Evolutionary conservation across 2,329 filamentous ascomycete genomes (phyloP).

Genomic region (Grosmannia clavigera): DNA sequence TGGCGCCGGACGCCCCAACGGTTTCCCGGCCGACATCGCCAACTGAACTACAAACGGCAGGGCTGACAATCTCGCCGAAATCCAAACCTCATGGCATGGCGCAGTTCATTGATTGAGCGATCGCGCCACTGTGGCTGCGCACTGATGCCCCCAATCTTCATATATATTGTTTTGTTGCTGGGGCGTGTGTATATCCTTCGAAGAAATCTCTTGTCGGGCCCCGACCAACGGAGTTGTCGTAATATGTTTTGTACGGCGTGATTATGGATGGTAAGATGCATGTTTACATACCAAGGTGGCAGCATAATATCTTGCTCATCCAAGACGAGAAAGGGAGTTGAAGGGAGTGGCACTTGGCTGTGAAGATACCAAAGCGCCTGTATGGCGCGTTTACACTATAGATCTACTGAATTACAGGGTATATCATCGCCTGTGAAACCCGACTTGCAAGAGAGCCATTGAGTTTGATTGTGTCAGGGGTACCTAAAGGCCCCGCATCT

Average conservation of each 20-base stretch:
- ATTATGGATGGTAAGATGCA: background rate
- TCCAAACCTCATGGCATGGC: slow-evolving; percentile 27
- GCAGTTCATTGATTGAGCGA: slow-evolving; percentile 20
- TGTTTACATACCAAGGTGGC: background rate
- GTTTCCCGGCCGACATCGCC: background rate
- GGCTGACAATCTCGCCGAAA: slow-evolving; percentile 29
- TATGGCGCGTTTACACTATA: background rate
- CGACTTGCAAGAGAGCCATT: too few relatives aligned
- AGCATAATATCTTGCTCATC: background rate
- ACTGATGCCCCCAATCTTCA: background rate
- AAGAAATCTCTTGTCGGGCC: background rate
- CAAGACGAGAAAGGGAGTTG: background rate
- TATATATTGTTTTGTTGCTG: background rate
- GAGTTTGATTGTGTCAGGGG: background rate
- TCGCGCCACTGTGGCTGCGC: background rate
- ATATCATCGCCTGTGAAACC: too few relatives aligned
- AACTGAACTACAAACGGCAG: background rate
- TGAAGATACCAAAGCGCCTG: background rate
- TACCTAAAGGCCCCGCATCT: background rate
- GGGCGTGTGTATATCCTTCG: background rate
- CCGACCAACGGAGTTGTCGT: background rate
- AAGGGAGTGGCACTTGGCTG: background rate
- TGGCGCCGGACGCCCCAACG: background rate
- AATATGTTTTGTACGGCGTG: background rate
- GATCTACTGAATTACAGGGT: too few relatives aligned